Base-by-base conservation (phyloP, 2,329 filamentous ascomycete species). In the Endothia cerciana region DNA sequence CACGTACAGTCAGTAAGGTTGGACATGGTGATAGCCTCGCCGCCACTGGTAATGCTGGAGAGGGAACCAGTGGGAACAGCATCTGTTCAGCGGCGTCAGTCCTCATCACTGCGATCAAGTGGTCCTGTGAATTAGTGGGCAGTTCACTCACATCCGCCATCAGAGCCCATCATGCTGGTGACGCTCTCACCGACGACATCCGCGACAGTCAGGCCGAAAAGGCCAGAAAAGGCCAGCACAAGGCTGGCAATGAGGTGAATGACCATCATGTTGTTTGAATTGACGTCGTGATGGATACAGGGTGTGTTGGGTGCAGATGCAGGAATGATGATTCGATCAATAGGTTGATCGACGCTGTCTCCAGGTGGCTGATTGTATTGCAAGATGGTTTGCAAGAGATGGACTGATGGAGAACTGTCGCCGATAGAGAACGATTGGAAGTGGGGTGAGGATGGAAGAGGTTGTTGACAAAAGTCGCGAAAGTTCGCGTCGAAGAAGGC, bases 171-270 rank as follows among this genome's bases (percentile, higher is more conserved):
- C 51, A 33, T 15, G 51, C 19, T 55, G 28, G 51, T 36, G 30
- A 55, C 10, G 6, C 51, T 19, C 28, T 36, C 19, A 17, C 17
- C 15, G 51, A 30, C 17, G 3, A 55, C 19, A 28, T n/a, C 30
- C 17, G 25, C 51, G 28, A 30, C 17, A 36, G 30, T 28, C 30
- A 36, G 51, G 51, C 51, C 19, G 17, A 55, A 55, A 15, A 36
- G 17, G 17, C 51, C 51, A 36, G 28, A 55, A 19, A 55, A 15
- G n/a, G 51, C 51, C 51, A 55, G 51, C 51, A 36, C 19, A 10
- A 55, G 30, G 51, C 51, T 55, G 51, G 30, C 51, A 3, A 55
- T 30, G 30, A 55, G 19, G 51, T 55, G 51, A 10, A 33, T 33
- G 51, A 36, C 15, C 51, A 33, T 55, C 51, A 55, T 55, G 30